These are phyloP conservation scores for Aspergillus amoenus DNA, from an alignment of 2,329 filamentous ascomycete species.

Conservation along the genomic window DNA sequence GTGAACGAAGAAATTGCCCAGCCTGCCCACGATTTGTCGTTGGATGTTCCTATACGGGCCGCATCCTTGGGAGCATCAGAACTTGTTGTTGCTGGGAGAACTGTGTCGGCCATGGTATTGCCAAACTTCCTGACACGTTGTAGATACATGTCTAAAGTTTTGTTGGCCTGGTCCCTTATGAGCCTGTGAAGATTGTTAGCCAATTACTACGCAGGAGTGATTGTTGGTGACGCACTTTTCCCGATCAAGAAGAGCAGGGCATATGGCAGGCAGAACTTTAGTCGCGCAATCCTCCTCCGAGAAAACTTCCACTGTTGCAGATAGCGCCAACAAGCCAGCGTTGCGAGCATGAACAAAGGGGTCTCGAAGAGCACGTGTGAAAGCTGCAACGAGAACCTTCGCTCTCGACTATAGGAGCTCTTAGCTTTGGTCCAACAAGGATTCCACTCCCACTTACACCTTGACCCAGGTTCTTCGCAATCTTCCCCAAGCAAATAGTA, in stretches of 20 bases:
- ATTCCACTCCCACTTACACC: conserved; percentile 40
- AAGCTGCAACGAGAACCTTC: conserved; percentile 91
- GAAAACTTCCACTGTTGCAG: conserved; percentile 82
- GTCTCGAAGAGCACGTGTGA: conserved; percentile 82
- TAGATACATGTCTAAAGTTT: conserved; percentile 84
- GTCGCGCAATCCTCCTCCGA: conserved; percentile 83
- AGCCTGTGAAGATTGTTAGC: conserved; percentile 46
- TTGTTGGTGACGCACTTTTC: conserved; percentile 62
- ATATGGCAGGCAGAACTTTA: conserved; percentile 80
- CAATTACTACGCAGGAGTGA: not conserved
- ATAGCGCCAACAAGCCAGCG: conserved; percentile 80
- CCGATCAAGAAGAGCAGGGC: conserved; percentile 84
- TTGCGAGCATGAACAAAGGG: conserved; percentile 94
- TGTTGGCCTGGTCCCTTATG: conserved; percentile 85
- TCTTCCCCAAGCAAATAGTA: conserved; percentile 94
- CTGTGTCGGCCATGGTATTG: conserved; percentile 75
- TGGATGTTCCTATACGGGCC: conserved; percentile 77
- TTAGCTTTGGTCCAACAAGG: conserved; percentile 24
- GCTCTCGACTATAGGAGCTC: conserved; percentile 61
- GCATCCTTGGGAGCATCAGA: conserved; percentile 47
- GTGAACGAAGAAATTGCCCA: conserved; percentile 99
- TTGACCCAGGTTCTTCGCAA: conserved; percentile 80
- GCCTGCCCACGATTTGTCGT: conserved; percentile 76
- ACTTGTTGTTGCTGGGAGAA: conserved; percentile 64
- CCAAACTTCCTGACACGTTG: conserved; percentile 78